phyloP scores from a whole-genome alignment of 163 green algal species.

The Chloromonas sp. region DNA sequence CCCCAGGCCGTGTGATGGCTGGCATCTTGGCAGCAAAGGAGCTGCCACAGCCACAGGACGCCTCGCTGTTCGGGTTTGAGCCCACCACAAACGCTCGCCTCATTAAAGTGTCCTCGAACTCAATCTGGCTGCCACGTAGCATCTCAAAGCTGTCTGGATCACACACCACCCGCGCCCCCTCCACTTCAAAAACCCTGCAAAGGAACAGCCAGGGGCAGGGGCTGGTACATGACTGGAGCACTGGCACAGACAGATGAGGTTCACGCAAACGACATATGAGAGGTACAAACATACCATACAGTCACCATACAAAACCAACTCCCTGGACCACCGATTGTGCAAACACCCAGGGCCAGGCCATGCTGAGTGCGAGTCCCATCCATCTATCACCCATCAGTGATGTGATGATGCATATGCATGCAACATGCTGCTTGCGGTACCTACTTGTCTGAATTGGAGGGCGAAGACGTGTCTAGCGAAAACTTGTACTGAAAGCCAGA shows the following conservation, averaged over 20 bases:
- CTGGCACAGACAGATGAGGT: neutral
- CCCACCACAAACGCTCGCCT: constrained; percentile 73
- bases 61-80: constrained; percentile 75
- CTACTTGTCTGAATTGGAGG: no score
- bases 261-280: neutral
- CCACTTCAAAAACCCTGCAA: constrained; percentile 69
- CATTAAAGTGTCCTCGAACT: constrained; percentile 90
- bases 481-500: constrained; percentile 76
- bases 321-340: neutral
- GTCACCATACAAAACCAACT: neutral
- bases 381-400: neutral
- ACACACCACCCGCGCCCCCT: constrained; percentile 76
- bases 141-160: constrained; percentile 87
- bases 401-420: neutral
- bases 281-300: neutral
- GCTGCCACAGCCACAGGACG: constrained; percentile 73
- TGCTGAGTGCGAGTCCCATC: neutral
- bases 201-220: neutral
- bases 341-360: neutral
- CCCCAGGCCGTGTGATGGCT: neutral
- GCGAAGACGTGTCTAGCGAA: neutral
- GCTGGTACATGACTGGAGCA: neutral
- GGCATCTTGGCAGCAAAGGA: constrained; percentile 73
- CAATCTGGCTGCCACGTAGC: constrained; percentile 80
- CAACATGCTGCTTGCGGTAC: no score